A percentile compares a stretch with the other conserved stretches of the same genome.
Evolutionary conservation across 2,329 filamentous ascomycete species (phyloP).

Genomic region (Geosmithia putterillii): DNA sequence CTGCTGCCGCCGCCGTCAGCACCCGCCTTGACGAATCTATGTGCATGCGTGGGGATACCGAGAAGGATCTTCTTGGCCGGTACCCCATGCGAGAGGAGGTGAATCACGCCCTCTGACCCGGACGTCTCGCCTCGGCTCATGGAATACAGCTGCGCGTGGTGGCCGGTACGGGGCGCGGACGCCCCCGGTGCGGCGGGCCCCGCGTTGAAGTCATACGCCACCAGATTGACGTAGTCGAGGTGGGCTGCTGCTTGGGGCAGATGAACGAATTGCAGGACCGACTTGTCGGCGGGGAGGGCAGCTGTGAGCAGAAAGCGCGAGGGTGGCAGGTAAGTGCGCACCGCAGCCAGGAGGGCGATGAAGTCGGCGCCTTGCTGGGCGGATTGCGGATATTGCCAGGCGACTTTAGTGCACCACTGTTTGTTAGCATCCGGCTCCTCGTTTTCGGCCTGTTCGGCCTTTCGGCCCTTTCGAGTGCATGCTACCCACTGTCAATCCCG

Average conservation of each 20-base stretch:
- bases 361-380: slow-evolving; percentile 57
- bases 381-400: slow-evolving; percentile 67
- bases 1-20: too few species aligned
- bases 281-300: slow-evolving; percentile 56
- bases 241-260: slow-evolving; percentile 48
- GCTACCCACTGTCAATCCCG: slow-evolving; percentile 52
- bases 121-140: slow-evolving; percentile 49
- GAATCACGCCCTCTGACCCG: slow-evolving; percentile 53
- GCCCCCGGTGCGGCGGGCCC: too few species aligned
- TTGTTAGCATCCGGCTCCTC: too few species aligned
- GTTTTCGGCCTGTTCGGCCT: too few species aligned
- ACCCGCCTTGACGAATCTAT: slow-evolving; percentile 69
- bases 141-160: slow-evolving; percentile 65
- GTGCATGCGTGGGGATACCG: slow-evolving; percentile 64
- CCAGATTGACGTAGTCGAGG: slow-evolving; percentile 66
- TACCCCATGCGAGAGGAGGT: slow-evolving; percentile 54
- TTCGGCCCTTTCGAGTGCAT: too few species aligned
- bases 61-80: slow-evolving; percentile 60
- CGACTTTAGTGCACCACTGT: slow-evolving; percentile 40
- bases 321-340: slow-evolving; percentile 56
- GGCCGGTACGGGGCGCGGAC: slow-evolving; percentile 61
- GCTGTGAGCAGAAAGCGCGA: slow-evolving; percentile 60
- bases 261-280: slow-evolving; percentile 58
- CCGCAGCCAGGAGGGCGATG: slow-evolving; percentile 50
- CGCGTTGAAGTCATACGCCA: slow-evolving; percentile 80